phyloP scores from a whole-genome alignment of 148 eudicot species.

The Simmondsia chinensis region DNA sequence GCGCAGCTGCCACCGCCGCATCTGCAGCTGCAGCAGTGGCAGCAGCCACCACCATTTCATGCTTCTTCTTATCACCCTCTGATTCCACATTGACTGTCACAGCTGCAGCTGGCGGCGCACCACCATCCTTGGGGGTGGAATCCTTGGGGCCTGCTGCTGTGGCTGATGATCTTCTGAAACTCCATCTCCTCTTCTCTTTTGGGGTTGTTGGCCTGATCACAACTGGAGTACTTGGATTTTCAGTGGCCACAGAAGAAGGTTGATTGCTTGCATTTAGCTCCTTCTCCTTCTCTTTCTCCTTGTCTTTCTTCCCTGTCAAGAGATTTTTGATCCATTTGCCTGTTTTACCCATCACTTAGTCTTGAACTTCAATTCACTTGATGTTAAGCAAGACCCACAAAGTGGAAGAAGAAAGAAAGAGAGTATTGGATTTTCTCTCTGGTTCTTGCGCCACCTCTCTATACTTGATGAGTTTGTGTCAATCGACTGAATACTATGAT shows the following conservation, averaged over 20 bases:
- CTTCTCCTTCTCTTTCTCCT: conserved; percentile 14
- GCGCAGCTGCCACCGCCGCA: conserved; percentile 30
- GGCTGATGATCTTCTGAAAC: conserved; percentile 75
- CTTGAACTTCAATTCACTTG: too few relatives aligned
- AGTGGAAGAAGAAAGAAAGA: neutral
- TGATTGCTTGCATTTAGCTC: conserved; percentile 5
- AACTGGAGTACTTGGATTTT: conserved; percentile 25
- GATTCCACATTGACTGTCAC: conserved; percentile 1
- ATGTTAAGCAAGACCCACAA: too few relatives aligned
- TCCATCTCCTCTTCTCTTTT: conserved; percentile 82
- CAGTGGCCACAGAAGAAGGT: neutral
- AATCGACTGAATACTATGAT: too few relatives aligned
- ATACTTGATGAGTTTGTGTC: too few relatives aligned
- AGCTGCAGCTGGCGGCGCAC: conserved; percentile 3
- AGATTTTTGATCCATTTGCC: conserved; percentile 69
- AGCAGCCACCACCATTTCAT: conserved; percentile 37
- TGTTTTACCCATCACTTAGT: conserved; percentile 89
- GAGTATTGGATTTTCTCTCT: too few relatives aligned
- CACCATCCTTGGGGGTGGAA: neutral
- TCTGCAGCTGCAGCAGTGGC: conserved; percentile 23
- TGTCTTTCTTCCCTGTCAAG: conserved; percentile 46
- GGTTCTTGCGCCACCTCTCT: too few relatives aligned
- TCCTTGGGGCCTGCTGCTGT: conserved; percentile 20
- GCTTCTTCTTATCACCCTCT: conserved; percentile 28
- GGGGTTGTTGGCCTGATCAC: conserved; percentile 44